These are phyloP conservation scores for Aspergillus terreus DNA, from an alignment of 2,329 filamentous ascomycete genomes.

Conservation along the genomic window DNA sequence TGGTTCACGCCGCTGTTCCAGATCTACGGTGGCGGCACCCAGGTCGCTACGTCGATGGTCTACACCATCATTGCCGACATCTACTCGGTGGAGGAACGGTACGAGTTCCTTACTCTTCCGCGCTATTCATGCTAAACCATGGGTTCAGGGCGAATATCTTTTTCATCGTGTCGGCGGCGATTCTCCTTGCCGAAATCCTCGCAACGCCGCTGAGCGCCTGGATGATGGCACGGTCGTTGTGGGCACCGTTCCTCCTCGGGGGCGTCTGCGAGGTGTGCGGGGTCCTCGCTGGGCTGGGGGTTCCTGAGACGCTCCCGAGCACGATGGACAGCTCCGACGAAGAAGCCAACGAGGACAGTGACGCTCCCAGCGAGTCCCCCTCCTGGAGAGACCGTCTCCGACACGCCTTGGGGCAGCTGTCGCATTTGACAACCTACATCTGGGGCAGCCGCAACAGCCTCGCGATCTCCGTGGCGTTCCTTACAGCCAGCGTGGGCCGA, in stretches of 20 bases:
- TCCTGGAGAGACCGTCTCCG: background rate
- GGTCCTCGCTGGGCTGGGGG: background rate
- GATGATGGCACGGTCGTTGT: constrained; percentile 8
- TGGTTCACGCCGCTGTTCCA: constrained; percentile 14
- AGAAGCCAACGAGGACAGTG: background rate
- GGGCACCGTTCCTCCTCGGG: constrained; percentile 9
- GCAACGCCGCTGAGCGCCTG: constrained; percentile 11
- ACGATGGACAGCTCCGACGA: background rate
- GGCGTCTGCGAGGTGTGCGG: constrained; percentile 5
- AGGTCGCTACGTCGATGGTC: constrained; percentile 7
- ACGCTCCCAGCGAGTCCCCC: background rate
- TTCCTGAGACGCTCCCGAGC: constrained; percentile 9
- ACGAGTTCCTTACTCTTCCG: background rate
- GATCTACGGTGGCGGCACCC: constrained; percentile 10
- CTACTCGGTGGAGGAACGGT: constrained; percentile 9
- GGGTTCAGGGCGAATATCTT: constrained; percentile 7
- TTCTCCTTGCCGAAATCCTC: constrained; percentile 7
- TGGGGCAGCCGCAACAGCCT: background rate
- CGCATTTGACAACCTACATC: constrained; percentile 3
- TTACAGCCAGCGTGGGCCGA: constrained; percentile 4
- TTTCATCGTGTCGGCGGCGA: constrained; percentile 5
- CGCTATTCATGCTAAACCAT: background rate
- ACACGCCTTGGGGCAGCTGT: constrained; percentile 1
- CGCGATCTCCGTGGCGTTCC: constrained; percentile 6
- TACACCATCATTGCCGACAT: constrained; percentile 11